Percentiles rank a stretch among this genome's conserved stretches.
phyloP scores from a whole-genome alignment of 768 basidiomycete species.

The Tricholoma furcatifolium region DNA sequence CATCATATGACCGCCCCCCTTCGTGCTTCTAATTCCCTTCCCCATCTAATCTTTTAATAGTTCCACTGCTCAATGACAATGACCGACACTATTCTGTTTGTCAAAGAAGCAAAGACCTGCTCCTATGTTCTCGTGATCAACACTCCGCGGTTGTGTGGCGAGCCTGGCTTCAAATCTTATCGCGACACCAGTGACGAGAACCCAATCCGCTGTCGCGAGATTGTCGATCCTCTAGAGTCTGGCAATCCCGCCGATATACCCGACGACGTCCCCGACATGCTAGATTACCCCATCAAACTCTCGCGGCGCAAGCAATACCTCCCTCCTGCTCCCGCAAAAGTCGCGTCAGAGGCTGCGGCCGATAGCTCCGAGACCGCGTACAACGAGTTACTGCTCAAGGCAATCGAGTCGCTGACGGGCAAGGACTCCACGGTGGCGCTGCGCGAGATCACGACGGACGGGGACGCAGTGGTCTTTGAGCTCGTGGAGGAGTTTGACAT shows the following conservation, averaged over 20 bases:
- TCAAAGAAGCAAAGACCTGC: slow-evolving; percentile 93
- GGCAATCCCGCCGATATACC: slow-evolving; percentile 23
- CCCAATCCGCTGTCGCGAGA: slow-evolving; percentile 76
- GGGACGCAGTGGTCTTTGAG: slow-evolving; percentile 41
- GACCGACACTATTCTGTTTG: slow-evolving; percentile 84
- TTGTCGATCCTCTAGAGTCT: slow-evolving; percentile 44
- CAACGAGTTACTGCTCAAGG: slow-evolving; percentile 36
- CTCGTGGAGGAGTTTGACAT: slow-evolving; percentile 44
- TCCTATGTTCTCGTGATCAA: slow-evolving; percentile 93
- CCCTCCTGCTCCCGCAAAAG: slow-evolving; percentile 34
- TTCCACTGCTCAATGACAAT: slow-evolving; percentile 97
- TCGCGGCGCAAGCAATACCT: slow-evolving; percentile 50
- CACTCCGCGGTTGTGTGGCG: slow-evolving; percentile 90
- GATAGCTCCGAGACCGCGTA: slow-evolving; percentile 19
- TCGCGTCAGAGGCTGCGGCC: slow-evolving; percentile 2
- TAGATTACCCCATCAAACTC: slow-evolving; percentile 55
- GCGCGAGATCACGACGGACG: slow-evolving; percentile 38
- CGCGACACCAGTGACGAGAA: slow-evolving; percentile 65
- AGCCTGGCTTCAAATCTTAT: slow-evolving; percentile 87
- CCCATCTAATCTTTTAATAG: slow-evolving; percentile 34
- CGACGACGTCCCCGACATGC: slow-evolving; percentile 37
- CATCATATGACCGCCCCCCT: slow-evolving; percentile 10
- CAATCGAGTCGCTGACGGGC: slow-evolving; percentile 35
- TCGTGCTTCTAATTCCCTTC: slow-evolving; percentile 2
- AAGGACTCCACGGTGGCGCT: slow-evolving; percentile 35